phyloP scores from a whole-genome alignment of 225 moss, liverwort and hornwort genomes.

The Physcomitrellopsis africana region DNA sequence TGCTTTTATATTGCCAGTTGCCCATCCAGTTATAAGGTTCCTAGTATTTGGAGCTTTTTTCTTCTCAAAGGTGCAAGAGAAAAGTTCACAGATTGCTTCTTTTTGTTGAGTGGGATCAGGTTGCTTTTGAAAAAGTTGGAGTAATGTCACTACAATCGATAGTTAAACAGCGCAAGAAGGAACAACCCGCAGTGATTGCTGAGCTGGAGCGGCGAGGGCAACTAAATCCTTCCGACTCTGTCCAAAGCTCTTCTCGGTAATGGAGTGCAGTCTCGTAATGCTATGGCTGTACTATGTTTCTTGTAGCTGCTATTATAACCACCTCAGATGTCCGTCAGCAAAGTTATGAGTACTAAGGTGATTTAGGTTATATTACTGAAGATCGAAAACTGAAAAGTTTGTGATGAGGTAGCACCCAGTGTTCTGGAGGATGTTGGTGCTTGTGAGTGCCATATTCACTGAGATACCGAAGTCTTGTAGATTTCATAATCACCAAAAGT shows the following conservation, averaged over 20 bases:
- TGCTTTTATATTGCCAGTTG: not conserved
- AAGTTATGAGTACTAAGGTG: constrained; percentile 33
- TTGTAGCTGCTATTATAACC: constrained; percentile 31
- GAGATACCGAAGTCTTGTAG: constrained; percentile 40
- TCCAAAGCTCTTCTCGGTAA: constrained; percentile 46
- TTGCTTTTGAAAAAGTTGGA: constrained; percentile 95
- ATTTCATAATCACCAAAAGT: constrained; percentile 42
- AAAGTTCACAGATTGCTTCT: not conserved
- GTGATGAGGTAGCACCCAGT: constrained; percentile 29
- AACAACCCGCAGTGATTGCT: constrained; percentile 88
- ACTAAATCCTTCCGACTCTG: constrained; percentile 52
- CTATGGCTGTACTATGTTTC: constrained; percentile 38
- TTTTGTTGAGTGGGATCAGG: constrained; percentile 48
- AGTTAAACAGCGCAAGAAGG: constrained; percentile 93
- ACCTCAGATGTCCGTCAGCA: constrained; percentile 25
- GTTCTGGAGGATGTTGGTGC: constrained; percentile 29
- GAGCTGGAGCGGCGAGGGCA: constrained; percentile 90
- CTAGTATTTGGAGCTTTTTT: constrained; percentile 9
- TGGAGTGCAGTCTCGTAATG: constrained; percentile 24
- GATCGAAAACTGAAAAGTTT: constrained; percentile 22
- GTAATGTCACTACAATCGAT: constrained; percentile 84
- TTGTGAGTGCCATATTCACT: constrained; percentile 28
- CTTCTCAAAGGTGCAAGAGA: constrained; percentile 14
- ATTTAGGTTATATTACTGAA: constrained; percentile 22
- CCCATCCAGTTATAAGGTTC: not conserved